Evolutionary conservation across 2,329 filamentous ascomycete species (phyloP).

Genomic region (Endocalyx cinctus): DNA sequence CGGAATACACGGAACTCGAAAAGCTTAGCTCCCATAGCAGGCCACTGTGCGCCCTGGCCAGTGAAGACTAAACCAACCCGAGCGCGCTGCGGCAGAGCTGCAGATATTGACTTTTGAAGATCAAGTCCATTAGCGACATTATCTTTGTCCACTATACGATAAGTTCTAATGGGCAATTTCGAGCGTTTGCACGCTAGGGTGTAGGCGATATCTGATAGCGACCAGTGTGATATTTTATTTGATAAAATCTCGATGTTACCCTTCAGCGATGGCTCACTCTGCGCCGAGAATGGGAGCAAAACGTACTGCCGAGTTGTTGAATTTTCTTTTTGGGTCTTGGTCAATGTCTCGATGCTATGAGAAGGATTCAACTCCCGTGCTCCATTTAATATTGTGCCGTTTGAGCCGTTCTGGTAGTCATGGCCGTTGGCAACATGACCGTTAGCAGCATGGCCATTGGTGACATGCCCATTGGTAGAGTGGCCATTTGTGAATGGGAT

Average conservation of each 20-base stretch:
- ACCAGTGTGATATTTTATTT: not conserved
- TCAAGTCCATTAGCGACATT: not conserved
- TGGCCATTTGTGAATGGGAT: constrained; percentile 3
- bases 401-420: not conserved
- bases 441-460: not conserved
- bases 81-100: not conserved
- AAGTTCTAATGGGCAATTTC: constrained; percentile 4
- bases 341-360: no score
- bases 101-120: not conserved
- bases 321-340: no score
- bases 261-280: constrained; percentile 13
- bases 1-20: constrained; percentile 10
- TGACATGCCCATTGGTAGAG: not conserved
- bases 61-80: constrained; percentile 10
- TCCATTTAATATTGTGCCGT: no score
- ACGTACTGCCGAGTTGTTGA: constrained; percentile 13
- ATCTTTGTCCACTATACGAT: constrained; percentile 6
- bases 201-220: constrained; percentile 11
- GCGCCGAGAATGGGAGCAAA: constrained; percentile 18
- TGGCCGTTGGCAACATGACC: not conserved
- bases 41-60: constrained; percentile 29
- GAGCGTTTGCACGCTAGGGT: constrained; percentile 10
- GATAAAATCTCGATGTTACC: constrained; percentile 11
- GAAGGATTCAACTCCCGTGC: no score
- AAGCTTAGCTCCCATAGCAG: constrained; percentile 19